phyloP scores from a whole-genome alignment of 768 basidiomycete species.

The Amanita muscaria region DNA sequence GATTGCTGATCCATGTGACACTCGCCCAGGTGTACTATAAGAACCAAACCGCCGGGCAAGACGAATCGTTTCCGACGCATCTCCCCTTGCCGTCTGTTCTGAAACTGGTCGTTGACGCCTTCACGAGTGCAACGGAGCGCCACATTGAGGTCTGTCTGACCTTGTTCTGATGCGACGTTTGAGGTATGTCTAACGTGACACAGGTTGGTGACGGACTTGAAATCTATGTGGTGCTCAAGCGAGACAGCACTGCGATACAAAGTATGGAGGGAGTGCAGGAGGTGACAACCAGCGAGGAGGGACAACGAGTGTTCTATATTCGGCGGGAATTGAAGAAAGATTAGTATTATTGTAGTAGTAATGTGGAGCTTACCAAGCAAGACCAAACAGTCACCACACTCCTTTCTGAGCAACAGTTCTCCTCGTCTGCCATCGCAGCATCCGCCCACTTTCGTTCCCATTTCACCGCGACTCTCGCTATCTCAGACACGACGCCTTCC shows the following conservation, averaged over 20 bases:
- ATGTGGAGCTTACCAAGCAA: not conserved
- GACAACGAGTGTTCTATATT: conserved; percentile 71
- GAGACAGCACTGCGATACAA: conserved; percentile 46
- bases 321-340: conserved; percentile 80
- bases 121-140: conserved; percentile 94
- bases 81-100: conserved; percentile 76
- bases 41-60: conserved; percentile 77
- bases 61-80: conserved; percentile 68
- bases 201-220: conserved; percentile 97
- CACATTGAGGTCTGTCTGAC: conserved; percentile 80
- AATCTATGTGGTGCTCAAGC: conserved; percentile 78
- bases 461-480: conserved; percentile 1
- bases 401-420: conserved; percentile 16
- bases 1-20: not conserved
- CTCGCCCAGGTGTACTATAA: conserved; percentile 88
- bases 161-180: conserved; percentile 1
- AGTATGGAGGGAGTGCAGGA: conserved; percentile 52
- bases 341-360: conserved; percentile 23
- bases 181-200: not conserved
- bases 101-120: conserved; percentile 87
- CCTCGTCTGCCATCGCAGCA: conserved; percentile 10
- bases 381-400: conserved; percentile 18
- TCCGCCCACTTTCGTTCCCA: conserved; percentile 15
- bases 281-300: conserved; percentile 48
- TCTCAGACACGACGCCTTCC: not conserved